Evolutionary conservation across 2,329 filamentous ascomycete genomes (phyloP).

Genomic region (Fusarium verrucosum): DNA sequence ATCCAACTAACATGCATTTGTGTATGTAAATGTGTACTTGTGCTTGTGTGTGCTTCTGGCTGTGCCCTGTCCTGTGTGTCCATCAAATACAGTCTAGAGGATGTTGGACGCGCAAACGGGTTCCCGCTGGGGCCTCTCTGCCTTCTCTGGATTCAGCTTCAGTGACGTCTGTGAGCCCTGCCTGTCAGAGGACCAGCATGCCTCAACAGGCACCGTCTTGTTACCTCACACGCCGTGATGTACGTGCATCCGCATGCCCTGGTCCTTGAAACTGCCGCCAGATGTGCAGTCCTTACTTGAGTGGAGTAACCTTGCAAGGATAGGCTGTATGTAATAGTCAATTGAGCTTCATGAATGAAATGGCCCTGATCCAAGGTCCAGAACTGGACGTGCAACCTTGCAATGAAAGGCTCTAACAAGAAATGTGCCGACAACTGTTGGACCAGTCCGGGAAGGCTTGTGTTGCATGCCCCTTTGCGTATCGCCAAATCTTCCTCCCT

Average conservation of each 20-base stretch:
- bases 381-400: slow-evolving; percentile 28
- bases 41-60: slow-evolving; percentile 31
- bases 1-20: slow-evolving; percentile 34
- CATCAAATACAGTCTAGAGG: slow-evolving; percentile 30
- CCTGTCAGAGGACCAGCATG: slow-evolving; percentile 6
- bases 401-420: slow-evolving; percentile 19
- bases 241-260: slow-evolving; percentile 26
- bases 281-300: slow-evolving; percentile 25
- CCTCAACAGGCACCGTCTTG: slow-evolving; percentile 14
- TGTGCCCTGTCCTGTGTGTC: slow-evolving; percentile 26
- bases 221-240: slow-evolving; percentile 19
- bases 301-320: slow-evolving; percentile 26
- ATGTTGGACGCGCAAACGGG: slow-evolving; percentile 31
- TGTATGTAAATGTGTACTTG: slow-evolving; percentile 37
- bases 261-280: slow-evolving; percentile 21
- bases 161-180: slow-evolving; percentile 14
- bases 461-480: slow-evolving; percentile 33
- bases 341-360: slow-evolving; percentile 18
- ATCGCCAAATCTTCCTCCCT: slow-evolving; percentile 34
- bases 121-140: slow-evolving; percentile 6
- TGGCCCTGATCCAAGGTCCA: slow-evolving; percentile 23
- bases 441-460: slow-evolving; percentile 25
- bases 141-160: slow-evolving; percentile 26
- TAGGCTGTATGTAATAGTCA: slow-evolving; percentile 9
- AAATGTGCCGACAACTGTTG: slow-evolving; percentile 34